These are phyloP conservation scores for Taphrina confusa DNA, from an alignment of 1,139 yeast genomes.

Conservation along the genomic window DNA sequence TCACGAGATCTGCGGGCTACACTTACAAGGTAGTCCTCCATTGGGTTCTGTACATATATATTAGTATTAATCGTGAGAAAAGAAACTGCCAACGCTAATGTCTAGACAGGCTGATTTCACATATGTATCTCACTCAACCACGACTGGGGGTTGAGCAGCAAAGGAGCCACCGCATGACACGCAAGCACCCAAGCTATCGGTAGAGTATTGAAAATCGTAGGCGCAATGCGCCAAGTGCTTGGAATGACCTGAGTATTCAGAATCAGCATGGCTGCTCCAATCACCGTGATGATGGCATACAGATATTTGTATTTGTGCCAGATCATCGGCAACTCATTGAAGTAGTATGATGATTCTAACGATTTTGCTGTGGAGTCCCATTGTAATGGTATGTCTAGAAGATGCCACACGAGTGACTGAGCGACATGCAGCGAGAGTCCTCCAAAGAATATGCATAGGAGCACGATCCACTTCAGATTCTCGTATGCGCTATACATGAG, in stretches of 20 bases:
- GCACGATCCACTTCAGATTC: slow-evolving; percentile 26
- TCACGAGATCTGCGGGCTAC: too few species aligned
- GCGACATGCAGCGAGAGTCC: slow-evolving; percentile 38
- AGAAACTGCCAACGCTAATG: too few species aligned
- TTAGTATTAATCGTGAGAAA: too few species aligned
- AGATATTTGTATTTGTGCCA: slow-evolving; percentile 27
- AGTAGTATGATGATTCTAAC: slow-evolving; percentile 17
- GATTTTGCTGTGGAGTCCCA: slow-evolving; percentile 39
- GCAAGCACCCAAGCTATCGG: slow-evolving; percentile 25
- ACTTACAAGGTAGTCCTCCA: too few species aligned
- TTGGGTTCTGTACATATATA: too few species aligned
- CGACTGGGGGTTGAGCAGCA: slow-evolving; percentile 31
- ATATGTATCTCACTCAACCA: slow-evolving; percentile 27
- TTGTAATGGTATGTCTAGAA: slow-evolving; percentile 37
- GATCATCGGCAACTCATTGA: slow-evolving; percentile 26
- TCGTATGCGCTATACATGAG: slow-evolving; percentile 15
- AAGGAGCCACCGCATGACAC: slow-evolving; percentile 26
- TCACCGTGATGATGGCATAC: slow-evolving; percentile 5
- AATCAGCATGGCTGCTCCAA: neutral
- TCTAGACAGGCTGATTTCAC: too few species aligned
- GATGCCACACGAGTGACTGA: slow-evolving; percentile 37
- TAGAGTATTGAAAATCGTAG: slow-evolving; percentile 18
- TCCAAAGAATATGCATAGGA: slow-evolving; percentile 38
- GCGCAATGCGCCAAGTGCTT: slow-evolving; percentile 18
- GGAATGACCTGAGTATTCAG: slow-evolving; percentile 7